Evolutionary conservation across 805 yeast genomes (phyloP), one percentile per base, ranked within the genome.

Genomic region (Ogataea henricii): DNA sequence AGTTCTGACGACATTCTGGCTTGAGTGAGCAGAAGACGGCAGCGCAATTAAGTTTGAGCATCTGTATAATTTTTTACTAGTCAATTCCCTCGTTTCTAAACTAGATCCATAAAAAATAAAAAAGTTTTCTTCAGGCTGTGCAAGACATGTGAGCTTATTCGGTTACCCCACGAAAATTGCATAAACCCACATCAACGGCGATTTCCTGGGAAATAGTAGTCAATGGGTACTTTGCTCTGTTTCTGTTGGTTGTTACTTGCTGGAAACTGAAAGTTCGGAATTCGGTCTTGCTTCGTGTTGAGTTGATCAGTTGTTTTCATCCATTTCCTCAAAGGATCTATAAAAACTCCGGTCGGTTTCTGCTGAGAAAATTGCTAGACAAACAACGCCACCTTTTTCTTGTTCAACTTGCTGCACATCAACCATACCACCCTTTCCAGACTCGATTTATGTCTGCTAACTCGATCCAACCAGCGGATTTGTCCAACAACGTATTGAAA

Each of bases 151-250:
- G 32, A n/a, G 18, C 6, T n/a, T 30, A 30, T 30, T 30, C 34
- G 34, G 34, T 30, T 30, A 30, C 34, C 34, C 34, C 34, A 30
- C 34, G 34, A 30, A 30, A n/a, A n/a, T 30, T 13, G 16, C 34
- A 30, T 13, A 27, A 27, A 27, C n/a, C 30, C 30, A 9, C 30
- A 30, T 30, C 4, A 16, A 8, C 6, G 8, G 18, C 34, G 6
- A 30, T 12, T 30, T 30, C 25, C 25, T 22, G 25, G 25, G 6
- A 8, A 8, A n/a, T n/a, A n/a, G n/a, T n/a, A n/a, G n/a, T n/a
- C n/a, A n/a, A n/a, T n/a, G n/a, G n/a, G n/a, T n/a, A n/a, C n/a
- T n/a, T n/a, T n/a, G n/a, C n/a, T n/a, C n/a, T n/a, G n/a, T n/a
- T n/a, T n/a, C n/a, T n/a, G n/a, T n/a, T n/a, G n/a, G n/a, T n/a